A percentile compares a stretch with the other conserved stretches of the same genome.
Evolutionary conservation across 176 grass and related monocot species (phyloP).

Genomic region (Tuctoria greenei): DNA sequence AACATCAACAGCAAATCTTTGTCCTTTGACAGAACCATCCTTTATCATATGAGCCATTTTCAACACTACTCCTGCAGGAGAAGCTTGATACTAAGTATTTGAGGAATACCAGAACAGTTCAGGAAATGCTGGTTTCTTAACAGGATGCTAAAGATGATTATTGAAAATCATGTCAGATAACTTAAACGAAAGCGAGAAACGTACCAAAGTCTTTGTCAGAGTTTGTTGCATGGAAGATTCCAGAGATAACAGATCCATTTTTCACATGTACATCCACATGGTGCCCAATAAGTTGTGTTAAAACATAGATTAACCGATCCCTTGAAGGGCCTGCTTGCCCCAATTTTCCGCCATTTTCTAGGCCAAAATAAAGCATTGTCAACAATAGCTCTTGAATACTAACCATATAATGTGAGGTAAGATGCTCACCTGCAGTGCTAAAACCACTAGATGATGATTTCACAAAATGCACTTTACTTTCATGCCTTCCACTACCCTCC

Average conservation of each 20-base stretch:
- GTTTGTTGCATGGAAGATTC: constrained; percentile 91
- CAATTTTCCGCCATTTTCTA: constrained; percentile 62
- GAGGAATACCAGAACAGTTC: constrained; percentile 7
- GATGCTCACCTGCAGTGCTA: constrained; percentile 42
- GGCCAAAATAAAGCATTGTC: constrained; percentile 38
- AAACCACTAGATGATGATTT: constrained; percentile 46
- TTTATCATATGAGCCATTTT: constrained; percentile 93
- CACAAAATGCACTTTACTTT: constrained; percentile 48
- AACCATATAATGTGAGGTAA: constrained; percentile 14
- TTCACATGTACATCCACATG: constrained; percentile 88
- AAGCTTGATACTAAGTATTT: constrained; percentile 27
- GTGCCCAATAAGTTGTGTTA: constrained; percentile 73
- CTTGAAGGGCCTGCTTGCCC: constrained; percentile 48
- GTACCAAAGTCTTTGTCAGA: constrained; percentile 90
- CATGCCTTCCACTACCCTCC: constrained; percentile 56
- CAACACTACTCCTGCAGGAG: constrained; percentile 69
- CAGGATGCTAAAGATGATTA: not conserved
- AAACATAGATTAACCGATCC: constrained; percentile 79
- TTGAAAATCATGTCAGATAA: constrained; percentile 8
- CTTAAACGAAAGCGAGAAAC: not conserved
- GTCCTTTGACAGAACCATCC: constrained; percentile 60
- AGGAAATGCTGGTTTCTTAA: not conserved
- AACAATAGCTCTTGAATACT: constrained; percentile 23
- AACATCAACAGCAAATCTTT: constrained; percentile 47
- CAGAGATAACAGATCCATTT: constrained; percentile 94